Base-by-base conservation (phyloP, 2,329 filamentous ascomycete species). In the Arthroderma sp. region DNA sequence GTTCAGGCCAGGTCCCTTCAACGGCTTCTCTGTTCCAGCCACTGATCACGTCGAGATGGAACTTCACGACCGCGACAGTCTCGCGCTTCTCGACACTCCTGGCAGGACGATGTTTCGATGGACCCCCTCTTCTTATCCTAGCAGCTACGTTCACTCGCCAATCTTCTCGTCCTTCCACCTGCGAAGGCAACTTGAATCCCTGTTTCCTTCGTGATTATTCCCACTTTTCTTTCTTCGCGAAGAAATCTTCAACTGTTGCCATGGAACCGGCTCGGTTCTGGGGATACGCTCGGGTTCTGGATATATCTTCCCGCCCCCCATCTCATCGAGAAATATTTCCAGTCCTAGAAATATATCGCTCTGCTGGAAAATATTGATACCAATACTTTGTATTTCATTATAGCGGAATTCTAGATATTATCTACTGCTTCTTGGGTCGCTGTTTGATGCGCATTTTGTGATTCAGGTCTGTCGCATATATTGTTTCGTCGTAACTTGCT, bases 31-130 rank as follows among this genome's bases (percentile, higher is more conserved):
- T 34, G 8, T 34, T 11, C 32, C 15, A 22, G 34, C 49, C 49
- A 49, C 33, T 49, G 44, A 51, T 49, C 49, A 47, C 49, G 49
- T 51, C 47, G 43, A 38, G 37, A 40, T 15, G 15, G 32, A 33
- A 22, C 37, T 43, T 47, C 44, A 47, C 49, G 49, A 39, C 47
- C 47, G 47, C 34, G 42, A 34, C 33, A 15, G 15, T 45, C 47
- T 47, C 49, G 49, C 44, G 47, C 40, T 40, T 36, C 37, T 42
- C 36, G 28, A 34, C 43, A 36, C 15, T 43, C 36, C 43, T n/a
- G 38, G 44, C 38, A 34, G 45, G 38, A 22, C 1, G 15, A 22
- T 22, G 15, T 22, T 22, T 22, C 15, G 15, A 22, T 22, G 15
- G 15, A 22, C 37, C 10, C 15, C 15, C 37, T 38, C 37, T 10